Conservation (phyloP, 1,284 basidiomycete genomes). For the Leccinum angustisporum region DNA sequence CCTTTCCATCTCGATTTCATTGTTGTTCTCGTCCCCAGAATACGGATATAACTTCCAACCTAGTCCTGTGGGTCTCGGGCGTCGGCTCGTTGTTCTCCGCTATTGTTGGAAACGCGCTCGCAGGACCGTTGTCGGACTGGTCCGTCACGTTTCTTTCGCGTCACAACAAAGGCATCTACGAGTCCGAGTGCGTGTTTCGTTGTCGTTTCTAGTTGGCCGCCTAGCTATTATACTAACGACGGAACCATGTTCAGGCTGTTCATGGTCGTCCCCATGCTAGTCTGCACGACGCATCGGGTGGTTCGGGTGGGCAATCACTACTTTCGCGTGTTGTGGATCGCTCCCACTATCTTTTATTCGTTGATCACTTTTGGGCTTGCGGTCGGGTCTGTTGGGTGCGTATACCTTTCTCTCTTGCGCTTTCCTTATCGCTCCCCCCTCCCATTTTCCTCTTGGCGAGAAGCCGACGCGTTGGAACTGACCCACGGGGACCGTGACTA, state of each 20-base stretch:
- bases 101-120: background rate
- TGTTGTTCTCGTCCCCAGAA: background rate
- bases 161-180: slow-evolving; percentile 1
- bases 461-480: background rate
- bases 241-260: slow-evolving; percentile 1
- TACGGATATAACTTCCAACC: background rate
- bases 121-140: slow-evolving; percentile 2
- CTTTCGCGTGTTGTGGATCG: background rate
- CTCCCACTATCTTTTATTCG: slow-evolving; percentile 1
- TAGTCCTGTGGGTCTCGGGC: background rate
- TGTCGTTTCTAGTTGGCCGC: background rate
- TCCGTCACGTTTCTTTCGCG: background rate
- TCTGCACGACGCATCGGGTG: background rate
- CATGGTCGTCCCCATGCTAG: slow-evolving; percentile 1
- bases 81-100: background rate
- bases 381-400: background rate
- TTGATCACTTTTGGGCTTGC: background rate
- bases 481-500: background rate
- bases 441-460: no score
- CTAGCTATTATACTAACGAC: background rate
- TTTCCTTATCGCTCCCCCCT: background rate
- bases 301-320: slow-evolving; percentile 2
- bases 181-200: background rate
- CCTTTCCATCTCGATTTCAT: background rate
- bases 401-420: background rate